These are phyloP conservation scores for Moricandia arvensis DNA, from an alignment of 345 rosid genomes.

Conservation along the genomic window DNA sequence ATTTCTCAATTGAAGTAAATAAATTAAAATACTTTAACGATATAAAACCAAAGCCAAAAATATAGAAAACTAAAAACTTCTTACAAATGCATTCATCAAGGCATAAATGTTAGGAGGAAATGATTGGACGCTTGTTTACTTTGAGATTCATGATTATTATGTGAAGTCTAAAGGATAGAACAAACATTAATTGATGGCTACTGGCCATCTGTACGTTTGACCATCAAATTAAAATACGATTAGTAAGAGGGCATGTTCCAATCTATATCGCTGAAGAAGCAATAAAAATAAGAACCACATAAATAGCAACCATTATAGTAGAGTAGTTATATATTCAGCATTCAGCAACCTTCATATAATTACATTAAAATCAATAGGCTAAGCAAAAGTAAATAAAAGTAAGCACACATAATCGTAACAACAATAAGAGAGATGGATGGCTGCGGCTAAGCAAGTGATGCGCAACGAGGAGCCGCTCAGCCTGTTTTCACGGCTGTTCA, in stretches of 20 bases:
- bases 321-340: background rate
- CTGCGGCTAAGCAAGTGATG: background rate
- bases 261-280: background rate
- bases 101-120: background rate
- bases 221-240: background rate
- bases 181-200: background rate
- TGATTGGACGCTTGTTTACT: background rate
- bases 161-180: background rate
- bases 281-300: background rate
- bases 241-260: background rate
- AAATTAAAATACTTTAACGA: too few species aligned
- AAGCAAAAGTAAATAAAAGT: too few species aligned
- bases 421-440: too few species aligned
- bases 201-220: background rate
- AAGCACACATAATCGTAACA: too few species aligned
- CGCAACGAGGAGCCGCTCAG: background rate
- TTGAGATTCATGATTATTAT: background rate
- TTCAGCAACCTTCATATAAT: background rate
- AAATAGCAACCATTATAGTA: background rate
- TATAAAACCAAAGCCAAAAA: background rate
- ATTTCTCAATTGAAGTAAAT: too few species aligned
- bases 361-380: too few species aligned
- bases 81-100: background rate
- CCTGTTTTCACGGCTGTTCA: background rate
- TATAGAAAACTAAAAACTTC: background rate